A percentile compares a stretch with the other conserved stretches of the same genome.
Evolutionary conservation across 306 rosid genomes (phyloP).

Genomic region (Castanea mollissima): DNA sequence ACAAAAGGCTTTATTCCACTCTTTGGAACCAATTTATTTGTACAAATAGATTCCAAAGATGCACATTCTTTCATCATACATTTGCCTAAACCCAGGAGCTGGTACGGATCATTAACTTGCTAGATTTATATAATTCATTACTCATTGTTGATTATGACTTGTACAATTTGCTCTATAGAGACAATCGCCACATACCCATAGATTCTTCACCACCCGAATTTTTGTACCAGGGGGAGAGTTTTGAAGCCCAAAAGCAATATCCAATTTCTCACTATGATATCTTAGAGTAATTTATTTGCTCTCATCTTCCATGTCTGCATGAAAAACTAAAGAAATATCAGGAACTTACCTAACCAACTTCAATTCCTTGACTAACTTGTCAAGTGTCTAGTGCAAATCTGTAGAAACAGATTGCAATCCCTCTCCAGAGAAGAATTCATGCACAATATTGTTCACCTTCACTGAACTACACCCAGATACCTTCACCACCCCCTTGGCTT

Average conservation of each 20-base stretch:
- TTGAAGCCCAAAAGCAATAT: conserved; percentile 66
- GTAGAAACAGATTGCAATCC: conserved; percentile 53
- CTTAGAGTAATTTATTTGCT: conserved; percentile 66
- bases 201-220: conserved; percentile 78
- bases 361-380: conserved; percentile 63
- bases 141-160: no score
- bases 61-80: not conserved
- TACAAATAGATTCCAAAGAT: not conserved
- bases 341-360: conserved; percentile 72
- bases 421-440: conserved; percentile 79
- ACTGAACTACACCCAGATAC: conserved; percentile 85
- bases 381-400: conserved; percentile 53
- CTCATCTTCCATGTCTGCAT: conserved; percentile 63
- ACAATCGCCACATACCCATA: conserved; percentile 77
- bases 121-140: no score
- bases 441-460: conserved; percentile 76
- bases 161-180: no score
- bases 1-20: no score
- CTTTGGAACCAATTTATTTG: not conserved
- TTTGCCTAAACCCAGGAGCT: conserved; percentile 7
- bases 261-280: conserved; percentile 86
- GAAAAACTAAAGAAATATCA: conserved; percentile 66
- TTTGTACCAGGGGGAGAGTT: conserved; percentile 73
- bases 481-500: conserved; percentile 58
- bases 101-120: conserved; percentile 4